Conservation (phyloP, 1,139 yeast genomes). For the Magnusiomyces suaveolens region DNA sequence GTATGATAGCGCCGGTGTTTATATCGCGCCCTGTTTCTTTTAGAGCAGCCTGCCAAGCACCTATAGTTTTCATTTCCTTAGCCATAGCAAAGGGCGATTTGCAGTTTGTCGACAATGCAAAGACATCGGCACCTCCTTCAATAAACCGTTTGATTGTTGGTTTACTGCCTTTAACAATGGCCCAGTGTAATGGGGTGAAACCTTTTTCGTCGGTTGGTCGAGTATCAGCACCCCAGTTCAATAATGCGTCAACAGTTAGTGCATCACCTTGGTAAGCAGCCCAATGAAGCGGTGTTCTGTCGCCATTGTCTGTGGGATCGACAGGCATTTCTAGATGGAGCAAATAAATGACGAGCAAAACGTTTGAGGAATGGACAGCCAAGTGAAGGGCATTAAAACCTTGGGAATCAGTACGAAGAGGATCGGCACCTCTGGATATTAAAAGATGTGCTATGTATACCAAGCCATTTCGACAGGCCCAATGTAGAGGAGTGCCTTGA, state of each 20-base stretch:
- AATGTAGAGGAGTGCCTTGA: slow-evolving; percentile 82
- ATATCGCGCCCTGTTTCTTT: slow-evolving; percentile 43
- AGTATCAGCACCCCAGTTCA: slow-evolving; percentile 70
- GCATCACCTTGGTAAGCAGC: slow-evolving; percentile 96
- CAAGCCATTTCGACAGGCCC: slow-evolving; percentile 91
- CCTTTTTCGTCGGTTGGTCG: slow-evolving; percentile 57
- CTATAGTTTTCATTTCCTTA: slow-evolving; percentile 62
- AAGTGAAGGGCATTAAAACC: slow-evolving; percentile 78
- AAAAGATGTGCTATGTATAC: slow-evolving; percentile 75
- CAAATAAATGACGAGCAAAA: slow-evolving; percentile 70
- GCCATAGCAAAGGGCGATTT: slow-evolving; percentile 57
- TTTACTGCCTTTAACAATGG: slow-evolving; percentile 67
- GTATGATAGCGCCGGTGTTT: slow-evolving; percentile 33
- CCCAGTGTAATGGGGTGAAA: slow-evolving; percentile 87
- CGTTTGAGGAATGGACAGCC: slow-evolving; percentile 84
- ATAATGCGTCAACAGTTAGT: slow-evolving; percentile 59
- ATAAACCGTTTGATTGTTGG: slow-evolving; percentile 54
- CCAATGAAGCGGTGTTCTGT: slow-evolving; percentile 84
- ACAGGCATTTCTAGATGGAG: slow-evolving; percentile 46
- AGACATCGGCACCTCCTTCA: slow-evolving; percentile 61
- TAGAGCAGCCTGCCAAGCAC: slow-evolving; percentile 50
- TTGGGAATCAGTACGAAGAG: slow-evolving; percentile 58
- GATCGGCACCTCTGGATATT: slow-evolving; percentile 62
- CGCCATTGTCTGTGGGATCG: slow-evolving; percentile 59
- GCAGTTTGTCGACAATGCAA: slow-evolving; percentile 53